Percentiles rank a stretch among this genome's conserved stretches.
Conservation (phyloP, 1,139 yeast genomes). For the Meyerozyma guilliermondii region DNA sequence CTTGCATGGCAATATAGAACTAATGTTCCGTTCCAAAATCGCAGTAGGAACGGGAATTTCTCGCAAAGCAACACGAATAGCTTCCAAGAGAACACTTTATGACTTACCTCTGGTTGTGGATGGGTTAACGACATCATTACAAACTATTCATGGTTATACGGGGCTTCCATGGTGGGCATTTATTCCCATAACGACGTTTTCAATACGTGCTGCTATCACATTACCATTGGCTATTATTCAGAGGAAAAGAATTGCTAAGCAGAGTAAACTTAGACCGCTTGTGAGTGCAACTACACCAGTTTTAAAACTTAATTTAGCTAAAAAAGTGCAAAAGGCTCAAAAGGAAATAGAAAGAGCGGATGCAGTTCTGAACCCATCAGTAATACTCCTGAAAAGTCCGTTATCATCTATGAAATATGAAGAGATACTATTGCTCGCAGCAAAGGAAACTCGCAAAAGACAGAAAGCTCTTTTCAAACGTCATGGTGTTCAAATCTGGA, state of each 20-base stretch:
- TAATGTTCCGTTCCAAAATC: not conserved
- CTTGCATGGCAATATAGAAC: not conserved
- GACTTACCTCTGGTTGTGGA: constrained; percentile 14
- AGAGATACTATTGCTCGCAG: constrained; percentile 65
- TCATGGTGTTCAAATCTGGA: constrained; percentile 74
- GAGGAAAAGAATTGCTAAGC: constrained; percentile 63
- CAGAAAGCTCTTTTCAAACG: constrained; percentile 65
- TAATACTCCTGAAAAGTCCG: constrained; percentile 9
- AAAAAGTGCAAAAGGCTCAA: constrained; percentile 38
- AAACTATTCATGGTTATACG: constrained; percentile 44
- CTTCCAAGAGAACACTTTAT: not conserved
- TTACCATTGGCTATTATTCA: constrained; percentile 75
- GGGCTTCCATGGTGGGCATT: constrained; percentile 82
- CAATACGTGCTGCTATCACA: constrained; percentile 62
- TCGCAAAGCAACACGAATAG: not conserved
- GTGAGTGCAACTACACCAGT: constrained; percentile 75
- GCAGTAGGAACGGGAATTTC: not conserved
- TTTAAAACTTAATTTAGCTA: constrained; percentile 64
- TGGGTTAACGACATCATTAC: constrained; percentile 39
- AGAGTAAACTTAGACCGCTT: constrained; percentile 63
- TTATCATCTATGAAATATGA: constrained; percentile 61
- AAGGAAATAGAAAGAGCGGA: not conserved
- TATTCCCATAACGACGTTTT: constrained; percentile 69
- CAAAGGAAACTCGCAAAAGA: constrained; percentile 73
- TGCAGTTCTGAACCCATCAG: not conserved